Evolutionary conservation across 2,329 filamentous ascomycete species (phyloP), one percentile per base, ranked within the genome.

Genomic region (Cladosporium sp.): DNA sequence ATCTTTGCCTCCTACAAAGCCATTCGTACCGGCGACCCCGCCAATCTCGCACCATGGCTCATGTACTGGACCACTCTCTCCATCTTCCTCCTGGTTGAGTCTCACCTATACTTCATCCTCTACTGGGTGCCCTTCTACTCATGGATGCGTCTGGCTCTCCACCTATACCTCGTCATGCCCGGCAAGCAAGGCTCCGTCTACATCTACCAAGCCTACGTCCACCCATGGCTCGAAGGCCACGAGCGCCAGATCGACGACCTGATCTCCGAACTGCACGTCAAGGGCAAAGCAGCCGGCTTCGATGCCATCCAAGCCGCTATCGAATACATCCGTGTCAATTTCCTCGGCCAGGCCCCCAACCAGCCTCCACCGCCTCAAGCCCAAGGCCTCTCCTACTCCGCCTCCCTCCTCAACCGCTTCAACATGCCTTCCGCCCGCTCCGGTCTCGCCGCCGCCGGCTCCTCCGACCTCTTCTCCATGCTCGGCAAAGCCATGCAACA

Each of bases 41-140:
- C 88, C 32, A 84, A 94, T 66, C 79, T 96, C 53, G 88, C 88
- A 56, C 92, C 92, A 84, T 98, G 93, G 93, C 81, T 97, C 58
- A 97, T 97, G 86, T 98, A 97, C 79, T 98, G 92, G 86, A 89
- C 95, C 53, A 89, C 95, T 19, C 80, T 96, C 57, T 87, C 88
- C 54, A 85, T 88, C 67, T 82, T 84, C 61, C 77, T 91, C 50
- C 80, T 93, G 54, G 81, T 84, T 69, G 93, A 97, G 73, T 91
- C 86, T 40, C 95, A 90, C 81, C 83, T 86, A 50, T 82, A 85
- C 62, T 95, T 92, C 72, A 84, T 97, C 63, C 79, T 97, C 40
- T 79, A 79, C 67, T 97, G 90, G 88, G 75, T 97, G 32, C 93
- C 93, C 2, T 94, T 97, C 70, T 98, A 96, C 72, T 81, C 88